Percentiles rank a stretch among this genome's conserved stretches.
Evolutionary conservation across 257 asterid species (phyloP).

Genomic region (Plantago elongata): DNA sequence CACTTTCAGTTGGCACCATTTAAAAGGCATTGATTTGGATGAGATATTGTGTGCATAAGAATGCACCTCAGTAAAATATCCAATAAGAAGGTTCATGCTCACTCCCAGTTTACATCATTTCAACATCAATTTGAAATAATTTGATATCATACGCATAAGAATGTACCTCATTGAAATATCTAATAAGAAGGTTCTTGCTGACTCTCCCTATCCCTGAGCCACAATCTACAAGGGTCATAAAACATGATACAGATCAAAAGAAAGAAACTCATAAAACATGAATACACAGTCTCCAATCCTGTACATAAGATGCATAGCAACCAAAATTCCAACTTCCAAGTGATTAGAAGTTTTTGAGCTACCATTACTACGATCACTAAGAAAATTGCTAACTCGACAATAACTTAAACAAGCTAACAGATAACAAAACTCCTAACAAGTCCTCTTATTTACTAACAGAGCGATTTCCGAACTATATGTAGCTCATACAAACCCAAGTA

Average conservation of each 20-base stretch:
- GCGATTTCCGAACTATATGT: too few species aligned
- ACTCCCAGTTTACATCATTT: neutral
- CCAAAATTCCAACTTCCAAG: too few species aligned
- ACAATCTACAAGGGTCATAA: conserved; percentile 56
- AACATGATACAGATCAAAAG: neutral
- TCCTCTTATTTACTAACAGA: too few species aligned
- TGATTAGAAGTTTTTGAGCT: too few species aligned
- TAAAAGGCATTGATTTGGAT: neutral
- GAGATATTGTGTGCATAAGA: neutral
- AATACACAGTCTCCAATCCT: neutral
- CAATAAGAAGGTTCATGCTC: conserved; percentile 45
- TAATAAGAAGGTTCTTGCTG: conserved; percentile 73
- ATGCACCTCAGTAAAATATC: conserved; percentile 77
- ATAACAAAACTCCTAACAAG: too few species aligned
- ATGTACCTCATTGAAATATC: conserved; percentile 78
- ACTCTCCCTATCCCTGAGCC: conserved; percentile 96
- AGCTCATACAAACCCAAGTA: too few species aligned
- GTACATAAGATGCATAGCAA: neutral
- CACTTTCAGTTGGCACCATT: neutral
- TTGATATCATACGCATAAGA: neutral
- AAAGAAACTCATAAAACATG: neutral
- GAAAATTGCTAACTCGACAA: too few species aligned
- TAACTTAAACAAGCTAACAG: too few species aligned
- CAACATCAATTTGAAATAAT: neutral
- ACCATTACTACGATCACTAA: too few species aligned